Evolutionary conservation across 345 rosid genomes (phyloP), one percentile per base, ranked within the genome.

Genomic region (Brassica incana): DNA sequence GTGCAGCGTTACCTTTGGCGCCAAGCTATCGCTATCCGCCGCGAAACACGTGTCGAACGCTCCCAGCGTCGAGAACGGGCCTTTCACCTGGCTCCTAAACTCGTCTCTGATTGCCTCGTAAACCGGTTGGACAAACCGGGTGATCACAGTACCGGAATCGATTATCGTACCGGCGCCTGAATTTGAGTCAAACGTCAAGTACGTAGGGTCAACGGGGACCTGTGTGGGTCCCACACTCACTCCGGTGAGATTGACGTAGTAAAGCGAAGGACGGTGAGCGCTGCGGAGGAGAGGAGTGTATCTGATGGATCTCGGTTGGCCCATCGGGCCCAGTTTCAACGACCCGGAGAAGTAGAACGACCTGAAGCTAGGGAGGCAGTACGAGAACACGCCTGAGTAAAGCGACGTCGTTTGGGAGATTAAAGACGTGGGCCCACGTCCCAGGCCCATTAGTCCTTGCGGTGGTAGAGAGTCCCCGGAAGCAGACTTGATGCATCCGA

Each of bases 121-220:
- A 38, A 88, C 64, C 30, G 96, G 92, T 62, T 81, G 83, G 8
- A 76, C 72, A 32, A 94, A 92, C 40, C 97, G 91, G 82, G 98
- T 94, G 58, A 94, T 91, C 0, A 92, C 97, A 0, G 96, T 90
- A 1, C 98, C 98, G 23, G 97, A 94, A 38, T 94, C 98, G 2
- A 94, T 84, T 43, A 91, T 86, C 25, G 98, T 94, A 5, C 97
- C 96, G 0, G 94, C 88, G 2, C 97, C 97, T 0, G 97, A 82
- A 43, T 6, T 83, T 0, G 94, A 85, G 90, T 92, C 77, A 65
- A 94, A 88, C 3, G 83, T 11, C 15, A 90, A 82, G 23, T 40
- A 82, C 14, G 75, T 83, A 3, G 82, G 82, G 72, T 82, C 83
- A 29, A 90, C 43, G 27, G 89, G 92, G 1, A 90, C 88, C 1